Base-by-base conservation (phyloP, 1,139 yeast species). In the Zygoascus hellenicus region DNA sequence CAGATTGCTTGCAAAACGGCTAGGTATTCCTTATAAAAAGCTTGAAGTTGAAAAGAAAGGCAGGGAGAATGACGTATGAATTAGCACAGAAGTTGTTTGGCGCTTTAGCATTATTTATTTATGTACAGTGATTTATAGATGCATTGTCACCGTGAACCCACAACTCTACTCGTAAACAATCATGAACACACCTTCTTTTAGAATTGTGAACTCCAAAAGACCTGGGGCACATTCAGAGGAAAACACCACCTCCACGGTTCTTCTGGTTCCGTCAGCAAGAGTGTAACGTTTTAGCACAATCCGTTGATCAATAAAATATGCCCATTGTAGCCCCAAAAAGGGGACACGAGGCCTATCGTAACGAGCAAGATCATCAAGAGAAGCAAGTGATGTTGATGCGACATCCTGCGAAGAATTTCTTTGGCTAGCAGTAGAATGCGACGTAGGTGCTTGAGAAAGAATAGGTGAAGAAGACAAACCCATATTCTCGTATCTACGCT, bases 241-340 rank as follows among this genome's bases (percentile, higher is more conserved):
- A 53, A 64, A 74, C 2, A 72, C 72, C 28, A 72, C 55, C 44
- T 67, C 64, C 29, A 72, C 47, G 5, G 58, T 57, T 44, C 77
- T 61, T 46, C 58, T 57, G 9, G 53, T 48, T 29, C 44, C 46
- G 13, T 42, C 45, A 5, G 38, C 16, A 32, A 50, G 49, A 44
- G 44, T 50, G 15, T 61, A 10, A 51, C 74, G 66, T 39, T 63
- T 64, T 38, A 74, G 55, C 9, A 71, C 61, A 9, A 73, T 61
- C 34, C 77, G 62, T 31, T 69, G 65, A 33, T 68, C 62, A 13
- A 74, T 55, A 45, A 65, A 65, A 44, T 66, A 69, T 9, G 73
- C 67, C 76, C 77, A 72, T 7, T 66, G 55, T n/a, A 69, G 51
- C 2, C 78, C 78, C 36, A 74, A 57, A 34, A 72, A 68, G 1